Evolutionary conservation across 2,329 filamentous ascomycete genomes (phyloP), one percentile per base, ranked within the genome.

Genomic region (Ascosphaera apis): DNA sequence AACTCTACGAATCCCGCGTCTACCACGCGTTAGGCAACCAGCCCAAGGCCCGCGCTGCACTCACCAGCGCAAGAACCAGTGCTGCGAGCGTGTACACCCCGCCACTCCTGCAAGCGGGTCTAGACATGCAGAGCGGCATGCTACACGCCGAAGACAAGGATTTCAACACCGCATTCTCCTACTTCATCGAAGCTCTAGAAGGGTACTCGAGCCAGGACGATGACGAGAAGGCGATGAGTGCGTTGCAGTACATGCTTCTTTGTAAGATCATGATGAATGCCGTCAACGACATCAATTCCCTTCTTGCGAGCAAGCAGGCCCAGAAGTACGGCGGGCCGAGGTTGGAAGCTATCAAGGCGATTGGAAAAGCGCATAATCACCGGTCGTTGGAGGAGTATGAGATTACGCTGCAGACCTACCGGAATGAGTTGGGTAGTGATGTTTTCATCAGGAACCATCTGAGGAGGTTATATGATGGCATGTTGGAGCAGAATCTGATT

Each of bases 201-300:
- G 88, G 88, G 41, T 98, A 95, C 59, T 82, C 88, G 60, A 76
- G 76, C 33, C 83, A 91, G 55, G 88, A 98, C 46, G 83, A 92
- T 53, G 63, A 74, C 28, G 62, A 67, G 43, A 83, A 84, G 59
- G 88, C 91, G n/a, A 91, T 86, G n/a, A 81, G 86, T 9, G 83
- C 88, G 8, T 66, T 98, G 44, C 88, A 98, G 64, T 98, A 98
- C 66, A 98, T 98, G 88, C 71, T 98, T 37, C 74, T 98, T 25
- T 95, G 88, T 73, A 98, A 98, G 66, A 88, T 98, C 57, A 98
- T 98, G 91, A 69, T 98, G 47, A 98, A 98, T 61, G 67, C 91
- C 30, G 82, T 74, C 45, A 84, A 95, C 63, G 91, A 98, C 56
- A 86, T 98, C 55, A 91, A 86, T 60, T 73, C 78, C 52, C 71